Evolutionary conservation across 2,329 filamentous ascomycete genomes (phyloP).

Genomic region (Fonsecaea multimorphosa): DNA sequence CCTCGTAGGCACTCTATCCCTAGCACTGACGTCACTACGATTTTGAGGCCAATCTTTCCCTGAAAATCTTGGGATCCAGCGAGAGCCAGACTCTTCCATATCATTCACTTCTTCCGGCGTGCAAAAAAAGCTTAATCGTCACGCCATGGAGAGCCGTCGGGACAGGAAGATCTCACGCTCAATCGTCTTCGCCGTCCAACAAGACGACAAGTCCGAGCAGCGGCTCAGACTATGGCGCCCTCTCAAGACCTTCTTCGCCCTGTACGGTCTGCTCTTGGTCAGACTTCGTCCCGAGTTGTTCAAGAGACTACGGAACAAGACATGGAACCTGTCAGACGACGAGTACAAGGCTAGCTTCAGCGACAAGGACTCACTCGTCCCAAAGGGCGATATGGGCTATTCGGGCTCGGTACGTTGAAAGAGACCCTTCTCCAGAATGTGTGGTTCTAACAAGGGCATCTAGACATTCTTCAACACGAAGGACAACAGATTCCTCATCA

Average conservation of each 20-base stretch:
- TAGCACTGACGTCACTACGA: neutral
- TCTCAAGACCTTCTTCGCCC: constrained; percentile 56
- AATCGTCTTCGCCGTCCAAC: constrained; percentile 49
- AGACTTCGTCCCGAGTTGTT: constrained; percentile 59
- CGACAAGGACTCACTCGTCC: constrained; percentile 54
- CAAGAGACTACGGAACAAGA: constrained; percentile 56
- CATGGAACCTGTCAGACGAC: constrained; percentile 61
- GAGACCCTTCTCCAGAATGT: too few species aligned
- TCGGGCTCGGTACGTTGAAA: constrained; percentile 65
- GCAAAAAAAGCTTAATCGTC: neutral
- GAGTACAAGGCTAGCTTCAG: constrained; percentile 63
- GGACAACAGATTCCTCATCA: constrained; percentile 72
- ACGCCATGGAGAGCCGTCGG: constrained; percentile 24
- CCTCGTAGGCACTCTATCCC: too few species aligned
- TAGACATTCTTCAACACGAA: constrained; percentile 71
- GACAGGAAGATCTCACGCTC: constrained; percentile 49
- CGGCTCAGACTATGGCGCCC: constrained; percentile 48
- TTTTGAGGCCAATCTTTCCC: neutral
- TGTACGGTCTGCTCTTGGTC: constrained; percentile 58
- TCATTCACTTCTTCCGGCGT: neutral
- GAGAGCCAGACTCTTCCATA: neutral
- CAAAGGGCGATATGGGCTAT: constrained; percentile 73
- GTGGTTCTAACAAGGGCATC: neutral
- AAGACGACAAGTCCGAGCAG: constrained; percentile 23
- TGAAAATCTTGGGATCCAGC: neutral